phyloP scores from a whole-genome alignment of 768 basidiomycete species.

The Leccinum disarticulatum region DNA sequence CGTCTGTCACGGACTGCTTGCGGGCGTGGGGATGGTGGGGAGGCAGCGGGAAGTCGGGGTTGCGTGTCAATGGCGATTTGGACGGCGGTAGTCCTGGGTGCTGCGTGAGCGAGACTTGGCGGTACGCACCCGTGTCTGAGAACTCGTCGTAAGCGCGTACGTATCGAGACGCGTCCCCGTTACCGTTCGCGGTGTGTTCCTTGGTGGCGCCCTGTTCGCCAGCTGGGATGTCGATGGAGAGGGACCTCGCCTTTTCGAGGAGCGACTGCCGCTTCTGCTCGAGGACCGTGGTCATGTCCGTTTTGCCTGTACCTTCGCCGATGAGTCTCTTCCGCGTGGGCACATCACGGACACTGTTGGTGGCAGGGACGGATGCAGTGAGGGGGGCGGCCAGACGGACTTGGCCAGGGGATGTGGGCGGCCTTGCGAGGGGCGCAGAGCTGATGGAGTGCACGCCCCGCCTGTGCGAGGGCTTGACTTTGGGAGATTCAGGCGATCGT shows the following conservation, averaged over 20 bases:
- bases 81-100: slow-evolving; percentile 3
- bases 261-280: slow-evolving; percentile 55
- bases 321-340: slow-evolving; percentile 54
- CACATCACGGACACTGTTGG: slow-evolving; percentile 29
- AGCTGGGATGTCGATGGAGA: slow-evolving; percentile 63
- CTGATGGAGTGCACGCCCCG: slow-evolving; percentile 80
- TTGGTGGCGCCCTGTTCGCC: slow-evolving; percentile 38
- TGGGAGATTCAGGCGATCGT: slow-evolving; percentile 47
- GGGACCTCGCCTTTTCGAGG: slow-evolving; percentile 51
- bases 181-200: slow-evolving; percentile 1
- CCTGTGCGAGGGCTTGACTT: slow-evolving; percentile 48
- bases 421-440: slow-evolving; percentile 76
- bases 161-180: slow-evolving; percentile 21
- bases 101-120: slow-evolving; percentile 6
- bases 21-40: slow-evolving; percentile 75
- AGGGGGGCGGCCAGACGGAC: slow-evolving; percentile 39
- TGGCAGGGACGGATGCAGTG: slow-evolving; percentile 17
- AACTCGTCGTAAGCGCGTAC: slow-evolving; percentile 35
- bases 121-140: slow-evolving; percentile 20
- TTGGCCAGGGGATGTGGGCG: slow-evolving; percentile 79
- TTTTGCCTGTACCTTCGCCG: slow-evolving; percentile 41
- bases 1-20: slow-evolving; percentile 67
- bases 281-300: slow-evolving; percentile 46
- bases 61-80: slow-evolving; percentile 43
- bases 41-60: slow-evolving; percentile 49